Percentiles rank a stretch among this genome's conserved stretches.
phyloP scores from a whole-genome alignment of 106 monocot genomes.

The Dioscorea alata region DNA sequence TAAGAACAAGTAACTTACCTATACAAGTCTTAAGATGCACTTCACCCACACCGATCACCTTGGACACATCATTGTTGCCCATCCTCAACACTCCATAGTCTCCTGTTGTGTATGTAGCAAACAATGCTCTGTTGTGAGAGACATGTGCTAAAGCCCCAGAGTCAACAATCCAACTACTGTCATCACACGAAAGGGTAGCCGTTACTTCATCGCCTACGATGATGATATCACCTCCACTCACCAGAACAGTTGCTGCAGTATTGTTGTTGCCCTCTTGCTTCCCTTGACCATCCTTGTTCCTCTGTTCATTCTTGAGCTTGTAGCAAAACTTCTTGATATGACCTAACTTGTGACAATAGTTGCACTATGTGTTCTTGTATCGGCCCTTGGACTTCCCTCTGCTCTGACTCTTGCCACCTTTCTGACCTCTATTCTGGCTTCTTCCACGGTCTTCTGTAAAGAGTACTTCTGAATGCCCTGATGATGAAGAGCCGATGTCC shows the following conservation, averaged over 20 bases:
- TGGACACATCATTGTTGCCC: slow-evolving; percentile 5
- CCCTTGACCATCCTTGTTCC: neutral
- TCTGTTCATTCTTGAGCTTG: no score
- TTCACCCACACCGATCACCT: slow-evolving; percentile 9
- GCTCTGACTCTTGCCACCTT: neutral
- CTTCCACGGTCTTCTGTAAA: slow-evolving; percentile 8
- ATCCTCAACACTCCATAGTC: slow-evolving; percentile 17
- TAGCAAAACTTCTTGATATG: slow-evolving; percentile 6
- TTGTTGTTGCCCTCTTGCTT: neutral
- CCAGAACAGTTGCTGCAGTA: neutral
- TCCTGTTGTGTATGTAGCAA: slow-evolving; percentile 7
- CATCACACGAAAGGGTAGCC: slow-evolving; percentile 1
- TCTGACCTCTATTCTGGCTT: neutral
- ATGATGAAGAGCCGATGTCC: no score
- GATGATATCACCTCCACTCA: slow-evolving; percentile 3
- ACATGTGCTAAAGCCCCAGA: slow-evolving; percentile 12
- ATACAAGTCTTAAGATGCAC: slow-evolving; percentile 9
- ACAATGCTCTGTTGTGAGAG: slow-evolving; percentile 7
- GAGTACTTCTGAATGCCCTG: neutral
- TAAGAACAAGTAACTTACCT: slow-evolving; percentile 1
- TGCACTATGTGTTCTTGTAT: neutral
- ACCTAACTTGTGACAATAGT: slow-evolving; percentile 1
- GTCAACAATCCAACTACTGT: slow-evolving; percentile 13
- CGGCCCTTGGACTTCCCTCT: slow-evolving; percentile 2
- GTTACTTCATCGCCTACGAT: neutral